Evolutionary conservation across 2,329 filamentous ascomycete genomes (phyloP).

Genomic region (Epichloe gansuensis): DNA sequence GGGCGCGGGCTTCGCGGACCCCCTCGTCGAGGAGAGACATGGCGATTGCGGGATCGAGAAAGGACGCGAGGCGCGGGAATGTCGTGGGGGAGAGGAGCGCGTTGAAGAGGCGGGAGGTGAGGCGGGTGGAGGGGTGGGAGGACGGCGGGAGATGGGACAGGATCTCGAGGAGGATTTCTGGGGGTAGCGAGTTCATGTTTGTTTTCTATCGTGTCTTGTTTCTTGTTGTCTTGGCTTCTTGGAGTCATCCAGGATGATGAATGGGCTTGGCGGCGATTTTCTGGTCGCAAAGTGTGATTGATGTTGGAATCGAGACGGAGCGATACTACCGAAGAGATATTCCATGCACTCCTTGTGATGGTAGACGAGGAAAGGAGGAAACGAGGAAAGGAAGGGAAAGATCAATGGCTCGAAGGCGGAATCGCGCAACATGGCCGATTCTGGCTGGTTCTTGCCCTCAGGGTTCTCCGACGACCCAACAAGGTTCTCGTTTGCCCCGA

Average conservation of each 20-base stretch:
- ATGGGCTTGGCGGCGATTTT: not conserved
- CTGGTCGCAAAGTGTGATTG: no score
- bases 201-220: not conserved
- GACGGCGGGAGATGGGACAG: constrained; percentile 14
- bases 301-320: no score
- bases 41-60: constrained; percentile 17
- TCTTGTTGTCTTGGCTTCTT: no score
- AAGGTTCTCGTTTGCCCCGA: no score
- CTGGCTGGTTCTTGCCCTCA: no score
- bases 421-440: no score
- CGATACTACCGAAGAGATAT: no score
- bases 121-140: constrained; percentile 14
- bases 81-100: constrained; percentile 15
- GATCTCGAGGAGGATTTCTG: constrained; percentile 19
- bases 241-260: no score
- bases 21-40: constrained; percentile 11
- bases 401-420: no score
- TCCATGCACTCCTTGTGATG: no score
- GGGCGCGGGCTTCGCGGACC: constrained; percentile 13
- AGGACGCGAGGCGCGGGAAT: constrained; percentile 17
- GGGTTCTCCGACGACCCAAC: no score
- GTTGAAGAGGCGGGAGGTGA: constrained; percentile 21
- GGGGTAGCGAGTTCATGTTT: constrained; percentile 19
- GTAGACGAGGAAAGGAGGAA: no score
- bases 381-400: rapidly evolving